A percentile compares a stretch with the other conserved stretches of the same genome.
These are phyloP conservation scores for Rosellinia necatrix DNA, from an alignment of 2,329 filamentous ascomycete species.

Conservation along the genomic window DNA sequence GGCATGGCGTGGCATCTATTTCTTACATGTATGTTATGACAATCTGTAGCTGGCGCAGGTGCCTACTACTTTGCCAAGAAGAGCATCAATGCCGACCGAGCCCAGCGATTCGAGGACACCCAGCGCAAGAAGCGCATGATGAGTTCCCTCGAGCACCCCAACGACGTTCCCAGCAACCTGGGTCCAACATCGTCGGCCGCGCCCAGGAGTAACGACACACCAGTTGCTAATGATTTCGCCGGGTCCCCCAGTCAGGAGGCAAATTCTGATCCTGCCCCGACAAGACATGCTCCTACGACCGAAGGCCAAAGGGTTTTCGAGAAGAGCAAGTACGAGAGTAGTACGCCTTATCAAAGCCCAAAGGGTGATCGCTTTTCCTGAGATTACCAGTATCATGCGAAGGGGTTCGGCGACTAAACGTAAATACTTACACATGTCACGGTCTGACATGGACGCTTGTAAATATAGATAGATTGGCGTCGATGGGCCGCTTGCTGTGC, in stretches of 20 bases:
- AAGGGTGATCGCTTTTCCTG: constrained; percentile 86
- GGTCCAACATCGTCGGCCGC: constrained; percentile 37
- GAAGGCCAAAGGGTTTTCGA: constrained; percentile 69
- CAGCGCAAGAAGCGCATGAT: constrained; percentile 66
- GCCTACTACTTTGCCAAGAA: constrained; percentile 97
- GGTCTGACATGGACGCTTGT: constrained; percentile 3
- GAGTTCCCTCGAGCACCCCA: constrained; percentile 57
- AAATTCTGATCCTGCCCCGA: constrained; percentile 80
- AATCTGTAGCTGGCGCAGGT: constrained; percentile 73
- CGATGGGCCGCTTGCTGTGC: not conserved
- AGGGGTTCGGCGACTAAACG: constrained; percentile 8
- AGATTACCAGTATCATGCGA: constrained; percentile 22
- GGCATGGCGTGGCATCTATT: not conserved
- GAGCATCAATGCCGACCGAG: constrained; percentile 89
- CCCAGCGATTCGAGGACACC: constrained; percentile 69
- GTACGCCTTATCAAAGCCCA: constrained; percentile 72
- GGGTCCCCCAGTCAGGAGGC: constrained; percentile 74
- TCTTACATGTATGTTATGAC: constrained; percentile 4
- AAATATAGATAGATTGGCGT: constrained; percentile 15
- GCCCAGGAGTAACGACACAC: constrained; percentile 38
- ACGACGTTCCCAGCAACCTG: constrained; percentile 44
- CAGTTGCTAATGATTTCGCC: constrained; percentile 62
- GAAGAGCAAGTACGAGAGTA: constrained; percentile 90
- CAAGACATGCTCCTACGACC: constrained; percentile 75
- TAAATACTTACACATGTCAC: constrained; percentile 1